These are phyloP conservation scores for Zizania palustris DNA, from an alignment of 202 grass and related monocot species.

Conservation along the genomic window DNA sequence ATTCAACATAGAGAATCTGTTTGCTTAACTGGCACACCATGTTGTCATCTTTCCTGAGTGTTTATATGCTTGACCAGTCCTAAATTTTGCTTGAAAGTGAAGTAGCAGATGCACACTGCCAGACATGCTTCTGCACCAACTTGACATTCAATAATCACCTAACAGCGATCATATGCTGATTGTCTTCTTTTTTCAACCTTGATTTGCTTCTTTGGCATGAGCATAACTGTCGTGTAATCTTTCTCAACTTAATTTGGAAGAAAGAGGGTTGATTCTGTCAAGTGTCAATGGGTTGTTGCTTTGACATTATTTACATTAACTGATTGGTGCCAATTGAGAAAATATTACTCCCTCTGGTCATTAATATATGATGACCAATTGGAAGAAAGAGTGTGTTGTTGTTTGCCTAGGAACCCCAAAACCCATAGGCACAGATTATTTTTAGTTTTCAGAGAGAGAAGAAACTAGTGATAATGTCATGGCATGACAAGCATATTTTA, in stretches of 20 bases:
- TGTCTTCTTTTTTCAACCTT: background rate
- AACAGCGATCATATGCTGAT: conserved; percentile 11
- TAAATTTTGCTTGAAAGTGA: conserved; percentile 28
- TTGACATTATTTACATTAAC: background rate
- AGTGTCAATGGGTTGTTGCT: background rate
- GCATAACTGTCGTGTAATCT: background rate
- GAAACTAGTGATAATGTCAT: conserved; percentile 1
- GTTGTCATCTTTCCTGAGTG: conserved; percentile 29
- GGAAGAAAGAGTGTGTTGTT: no score
- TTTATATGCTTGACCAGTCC: background rate
- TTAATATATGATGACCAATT: no score
- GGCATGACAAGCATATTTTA: background rate
- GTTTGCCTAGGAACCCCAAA: no score
- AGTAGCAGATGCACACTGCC: background rate
- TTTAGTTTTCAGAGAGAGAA: background rate
- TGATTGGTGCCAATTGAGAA: background rate
- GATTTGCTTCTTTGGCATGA: conserved; percentile 8
- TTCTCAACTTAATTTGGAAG: background rate
- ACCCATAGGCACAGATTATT: no score
- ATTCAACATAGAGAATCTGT: background rate
- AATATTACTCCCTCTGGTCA: background rate
- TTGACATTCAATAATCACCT: conserved; percentile 21
- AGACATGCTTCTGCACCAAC: background rate
- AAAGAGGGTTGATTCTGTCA: background rate
- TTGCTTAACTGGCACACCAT: conserved; percentile 2